These are phyloP conservation scores for Passalora sequoiae DNA, from an alignment of 2,329 filamentous ascomycete genomes.

Conservation along the genomic window DNA sequence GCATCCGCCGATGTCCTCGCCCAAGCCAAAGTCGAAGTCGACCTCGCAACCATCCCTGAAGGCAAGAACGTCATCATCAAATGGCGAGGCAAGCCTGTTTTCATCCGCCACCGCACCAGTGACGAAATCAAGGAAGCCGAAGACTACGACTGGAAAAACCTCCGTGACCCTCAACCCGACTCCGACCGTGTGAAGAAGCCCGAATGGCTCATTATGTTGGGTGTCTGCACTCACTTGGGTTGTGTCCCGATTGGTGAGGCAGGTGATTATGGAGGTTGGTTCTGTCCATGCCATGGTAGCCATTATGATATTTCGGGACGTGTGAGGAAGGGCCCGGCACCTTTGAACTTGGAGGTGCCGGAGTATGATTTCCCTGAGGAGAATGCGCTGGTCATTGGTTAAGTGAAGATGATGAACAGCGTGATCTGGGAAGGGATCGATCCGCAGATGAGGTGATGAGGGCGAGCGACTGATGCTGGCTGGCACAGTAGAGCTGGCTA, in stretches of 20 bases:
- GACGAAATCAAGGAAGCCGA: constrained; percentile 94
- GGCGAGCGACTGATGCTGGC: constrained; percentile 10
- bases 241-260: constrained; percentile 99
- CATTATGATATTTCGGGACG: constrained; percentile 99
- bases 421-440: background rate
- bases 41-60: constrained; percentile 86
- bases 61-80: constrained; percentile 99
- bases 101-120: constrained; percentile 95
- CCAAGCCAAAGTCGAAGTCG: constrained; percentile 99
- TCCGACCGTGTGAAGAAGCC: constrained; percentile 94
- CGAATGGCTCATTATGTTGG: constrained; percentile 98
- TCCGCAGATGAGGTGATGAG: background rate
- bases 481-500: constrained; percentile 4
- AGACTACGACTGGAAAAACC: constrained; percentile 70
- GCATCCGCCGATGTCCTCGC: constrained; percentile 97
- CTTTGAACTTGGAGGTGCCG: constrained; percentile 94
- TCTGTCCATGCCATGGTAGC: constrained; percentile 99
- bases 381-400: constrained; percentile 86
- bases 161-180: constrained; percentile 89
- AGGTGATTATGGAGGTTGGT: constrained; percentile 97
- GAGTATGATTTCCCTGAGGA: constrained; percentile 90
- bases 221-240: constrained; percentile 98
- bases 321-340: constrained; percentile 94
- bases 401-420: constrained; percentile 33
- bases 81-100: constrained; percentile 99